Evolutionary conservation across 129 eudicot genomes (phyloP).

Genomic region (Helianthus annuus): HanXRQr2.0-SUNRISE NC_035447.2:1482065-1482564

Average conservation of each 20-base stretch:
- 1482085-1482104: slow-evolving; percentile 82
- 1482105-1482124: slow-evolving; percentile 82
- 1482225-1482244: slow-evolving; percentile 97
- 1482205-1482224: slow-evolving; percentile 92
- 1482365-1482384: too few species aligned
- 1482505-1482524: too few species aligned
- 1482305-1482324: slow-evolving; percentile 85
- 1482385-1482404: too few species aligned
- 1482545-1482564: too few species aligned
- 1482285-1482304: slow-evolving; percentile 90
- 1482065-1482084: slow-evolving; percentile 82
- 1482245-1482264: slow-evolving; percentile 82
- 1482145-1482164: slow-evolving; percentile 80
- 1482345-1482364: too few species aligned
- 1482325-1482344: slow-evolving; percentile 75
- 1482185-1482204: slow-evolving; percentile 93
- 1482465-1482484: too few species aligned
- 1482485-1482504: too few species aligned
- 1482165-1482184: slow-evolving; percentile 91
- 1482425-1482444: too few species aligned
- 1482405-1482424: too few species aligned
- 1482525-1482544: too few species aligned
- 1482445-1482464: too few species aligned
- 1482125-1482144: slow-evolving; percentile 81
- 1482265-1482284: slow-evolving; percentile 90